Conservation (phyloP, 441 rosid species). For the Metrosideros polymorpha region DNA sequence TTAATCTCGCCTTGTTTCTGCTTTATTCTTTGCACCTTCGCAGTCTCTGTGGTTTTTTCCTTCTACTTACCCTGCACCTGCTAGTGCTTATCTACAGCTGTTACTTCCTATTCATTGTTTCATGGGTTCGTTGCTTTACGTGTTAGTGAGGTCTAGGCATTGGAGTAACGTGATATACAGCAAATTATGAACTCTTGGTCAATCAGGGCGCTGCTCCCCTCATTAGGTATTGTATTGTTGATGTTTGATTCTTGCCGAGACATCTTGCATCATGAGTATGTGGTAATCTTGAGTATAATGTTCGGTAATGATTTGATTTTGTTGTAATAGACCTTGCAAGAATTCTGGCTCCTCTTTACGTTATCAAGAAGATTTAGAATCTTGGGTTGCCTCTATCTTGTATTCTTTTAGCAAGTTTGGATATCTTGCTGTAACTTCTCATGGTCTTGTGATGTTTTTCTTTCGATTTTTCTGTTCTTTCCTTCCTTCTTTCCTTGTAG, state of each 20-base stretch:
- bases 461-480: background rate
- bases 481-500: background rate
- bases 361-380: background rate
- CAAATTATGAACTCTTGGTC: background rate
- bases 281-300: background rate
- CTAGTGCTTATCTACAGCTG: background rate
- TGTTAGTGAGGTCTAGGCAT: background rate
- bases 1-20: background rate
- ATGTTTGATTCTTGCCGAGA: background rate
- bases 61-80: background rate
- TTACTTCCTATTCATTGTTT: background rate
- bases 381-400: background rate
- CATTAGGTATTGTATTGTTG: background rate
- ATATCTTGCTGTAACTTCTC: background rate
- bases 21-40: background rate
- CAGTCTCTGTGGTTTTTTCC: background rate
- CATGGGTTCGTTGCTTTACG: background rate
- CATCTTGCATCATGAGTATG: background rate
- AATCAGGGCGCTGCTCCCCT: background rate
- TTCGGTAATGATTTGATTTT: background rate
- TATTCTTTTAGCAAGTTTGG: background rate
- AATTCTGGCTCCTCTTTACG: background rate
- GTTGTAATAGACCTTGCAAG: background rate
- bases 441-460: background rate
- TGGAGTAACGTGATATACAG: background rate